Base-by-base conservation (phyloP, 345 rosid species). In the Hibiscus syriacus region DNA sequence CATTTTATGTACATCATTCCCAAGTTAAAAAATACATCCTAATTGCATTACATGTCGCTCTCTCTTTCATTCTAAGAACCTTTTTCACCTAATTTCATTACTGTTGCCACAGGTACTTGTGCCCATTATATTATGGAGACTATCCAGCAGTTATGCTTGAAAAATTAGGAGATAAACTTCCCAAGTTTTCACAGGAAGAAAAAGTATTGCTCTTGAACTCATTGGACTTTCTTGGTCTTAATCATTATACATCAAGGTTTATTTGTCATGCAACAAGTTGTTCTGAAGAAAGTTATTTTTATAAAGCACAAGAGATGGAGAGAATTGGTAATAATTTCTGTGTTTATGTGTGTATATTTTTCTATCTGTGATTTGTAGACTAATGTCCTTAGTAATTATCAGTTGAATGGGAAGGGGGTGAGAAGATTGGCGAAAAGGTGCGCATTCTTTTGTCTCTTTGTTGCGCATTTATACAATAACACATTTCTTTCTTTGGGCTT, bases 171-270 rank as follows among this genome's bases (percentile, higher is more conserved):
- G 78, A 80, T 67, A 68, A 3, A 65, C 92, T 87, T 59, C 92
- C 92, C 32, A 53, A 72, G 53, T 87, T 87, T 75, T 73, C 82
- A 0, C 50, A 80, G 72, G 87, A 85, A 77, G 89, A 90, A 27
- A 81, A 77, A 43, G 76, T 76, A 64, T 71, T 90, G 78, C 83
- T 88, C 57, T 70, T 77, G 46, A 84, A 80, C 77, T 73, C 90
- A 3, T 64, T 86, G 73, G 97, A 90, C 80, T 93, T 90, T 77
- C 67, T 93, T 71, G 97, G 98, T 64, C 74, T 93, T 46, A 90
- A 93, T 80, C 94, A 93, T 60, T 93, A 93, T 65, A 88, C 98
- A 30, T 68, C 98, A 23, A 88, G 97, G 80, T 78, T 90, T 50
- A 82, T 90, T 55, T 78, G 86, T 80, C 83, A 93, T 76, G 77